Base-by-base conservation (phyloP, 169 alveolate genomes). In the Plasmodium reichenowi region DNA sequence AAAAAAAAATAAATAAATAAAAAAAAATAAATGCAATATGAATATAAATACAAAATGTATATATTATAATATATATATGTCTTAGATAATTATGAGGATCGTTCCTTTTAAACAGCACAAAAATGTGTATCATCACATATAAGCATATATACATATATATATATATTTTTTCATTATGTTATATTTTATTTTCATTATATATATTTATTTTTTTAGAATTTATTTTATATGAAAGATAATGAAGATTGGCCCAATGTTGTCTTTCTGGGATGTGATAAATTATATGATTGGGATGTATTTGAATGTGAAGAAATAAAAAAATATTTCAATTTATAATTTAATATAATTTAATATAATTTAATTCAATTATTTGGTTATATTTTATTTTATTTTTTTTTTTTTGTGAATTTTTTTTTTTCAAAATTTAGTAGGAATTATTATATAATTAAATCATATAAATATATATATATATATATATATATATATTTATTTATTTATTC, bases 161-260 rank as follows among this genome's bases (percentile, higher is more conserved):
- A 20, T n/a, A 0, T 54, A 2, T 20, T 5, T 15, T 50, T 29
- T 29, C 5, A 29, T 29, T 29, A 17, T 29, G 9, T 7, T 3
- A 54, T 5, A 10, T 38, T 38, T 38, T 22, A 29, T 15, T 72
- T 26, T 66, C 29, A 8, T 67, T 67, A n/a, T 29, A 29, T 63
- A 63, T 13, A 22, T 72, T 52, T 22, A 26, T 10, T 24, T 56
- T 54, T 72, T 52, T 29, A 80, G 90, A 80, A 80, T 62, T 47
- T 80, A 7, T 80, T 38, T 48, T 80, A 45, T 71, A 80, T 80
- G 90, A 54, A 66, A 50, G 73, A 80, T 2, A 80, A 66, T 45
- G 83, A 17, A 12, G 90, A 80, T 6, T 80, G 90, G 78, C 85
- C 90, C n/a, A 67, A 80, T 43, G 90, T 80, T 2, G 52, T 80